Base-by-base conservation (phyloP, 1,284 basidiomycete genomes). In the Puccinia coronata region DNA sequence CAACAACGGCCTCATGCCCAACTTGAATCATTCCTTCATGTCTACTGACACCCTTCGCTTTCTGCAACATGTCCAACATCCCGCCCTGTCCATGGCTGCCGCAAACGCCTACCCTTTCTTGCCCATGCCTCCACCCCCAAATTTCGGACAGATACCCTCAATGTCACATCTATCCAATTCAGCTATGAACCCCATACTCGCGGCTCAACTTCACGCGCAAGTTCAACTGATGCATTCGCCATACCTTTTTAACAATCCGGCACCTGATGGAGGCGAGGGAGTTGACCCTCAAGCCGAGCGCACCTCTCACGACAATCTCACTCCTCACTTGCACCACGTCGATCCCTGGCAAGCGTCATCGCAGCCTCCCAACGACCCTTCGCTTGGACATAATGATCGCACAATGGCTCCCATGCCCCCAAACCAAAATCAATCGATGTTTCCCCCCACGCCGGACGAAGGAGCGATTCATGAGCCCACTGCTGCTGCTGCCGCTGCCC, bases 271-370 rank as follows among this genome's bases (percentile, higher is more conserved):
- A 49, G 31, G 20, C 23, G 76, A 51, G 25, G 63, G n/a, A 41
- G 1, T 78, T 9, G 76, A 78, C n/a, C 43, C 74, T 20, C 74
- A 41, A 59, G 31, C 59, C 59, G 65, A 67, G 18, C 76, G 49
- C 11, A 20, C 36, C 9, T 16, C 25, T 36, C 41, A 39, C 49
- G 76, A 78, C 28, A 43, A 78, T 18, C 2, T 41, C 47, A 53
- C 51, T 9, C 49, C 47, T 39, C 63, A 49, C 41, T 41, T 65
- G 20, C 39, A 43, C 25, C 63, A 63, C 25, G 31, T 34, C 47
- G 76, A 78, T 69, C 76, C 76, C 16, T 78, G 76, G 76, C 76
- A 78, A 47, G 43, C 70, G 16, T 65, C 61, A 23, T 39, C 76
- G 34, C 59, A 69, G 12, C 47, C 49, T 55, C 49, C 71, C 34